Base-by-base conservation (phyloP, 148 eudicot species). In the Persicaria maculosa region DNA sequence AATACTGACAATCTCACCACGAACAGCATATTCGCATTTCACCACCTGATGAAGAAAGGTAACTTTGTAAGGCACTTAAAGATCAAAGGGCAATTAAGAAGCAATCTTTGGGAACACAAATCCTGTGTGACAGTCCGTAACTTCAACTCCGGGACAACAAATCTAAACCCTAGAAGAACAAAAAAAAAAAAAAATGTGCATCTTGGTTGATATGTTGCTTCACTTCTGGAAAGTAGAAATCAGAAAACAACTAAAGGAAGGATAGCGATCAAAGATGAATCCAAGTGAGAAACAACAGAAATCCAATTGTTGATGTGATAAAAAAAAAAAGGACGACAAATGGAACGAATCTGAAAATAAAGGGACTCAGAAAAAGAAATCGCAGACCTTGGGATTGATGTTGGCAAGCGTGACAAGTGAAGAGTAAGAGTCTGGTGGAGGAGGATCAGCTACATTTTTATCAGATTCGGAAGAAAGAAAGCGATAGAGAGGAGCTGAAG, bases 331-430 rank as follows among this genome's bases (percentile, higher is more conserved):
- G 12, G 3, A 48, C 69, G 9, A 5, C 11, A 19, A 59, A 20
- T 25, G 14, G 43, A 64, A 31, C 69, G 17, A 12, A 40, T 40
- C 4, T 11, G 19, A 64, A 36, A 75, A 61, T 81, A 76, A 72
- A 31, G 40, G 78, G 73, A 61, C 74, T 82, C 84, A 76, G 77
- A 46, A 79, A n/a, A 77, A 74, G 74, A 16, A 74, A 75, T 43
- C 22, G 31, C 69, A 47, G 10, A 70, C 73, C 73, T 70, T 70
- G 36, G 73, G 73, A 48, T 70, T 70, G 53, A 70, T 70, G 50
- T 70, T 70, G 31, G 20, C 52, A 47, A 70, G 25, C 20, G 73
- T 70, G 40, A 70, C 73, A 6, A 9, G 15, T n/a, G 73, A 48
- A 54, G 52, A 46, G 17, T 45, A 70, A 15, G 73, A 46, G 16